Conservation (phyloP, 306 rosid species). For the Cucurbita maxima region DNA sequence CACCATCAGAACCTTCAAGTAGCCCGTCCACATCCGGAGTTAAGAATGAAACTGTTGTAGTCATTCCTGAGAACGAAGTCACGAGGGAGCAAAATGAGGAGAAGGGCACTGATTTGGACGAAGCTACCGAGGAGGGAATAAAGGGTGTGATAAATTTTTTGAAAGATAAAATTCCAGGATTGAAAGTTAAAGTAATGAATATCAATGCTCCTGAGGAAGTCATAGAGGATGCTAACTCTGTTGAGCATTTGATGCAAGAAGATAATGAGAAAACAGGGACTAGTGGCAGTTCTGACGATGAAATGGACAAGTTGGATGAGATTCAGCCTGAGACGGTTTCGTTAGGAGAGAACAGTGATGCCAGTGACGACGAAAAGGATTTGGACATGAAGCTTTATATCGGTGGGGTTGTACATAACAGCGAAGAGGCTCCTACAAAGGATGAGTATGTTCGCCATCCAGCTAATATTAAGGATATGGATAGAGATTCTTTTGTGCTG, state of each 20-base stretch:
- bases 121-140: slow-evolving; percentile 83
- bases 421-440: slow-evolving; percentile 55
- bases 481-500: slow-evolving; percentile 67
- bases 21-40: slow-evolving; percentile 43
- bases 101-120: slow-evolving; percentile 52
- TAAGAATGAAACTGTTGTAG: slow-evolving; percentile 42
- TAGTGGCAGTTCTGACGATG: slow-evolving; percentile 48
- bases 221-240: slow-evolving; percentile 41
- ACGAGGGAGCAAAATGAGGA: slow-evolving; percentile 51
- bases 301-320: slow-evolving; percentile 43
- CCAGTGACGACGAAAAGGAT: slow-evolving; percentile 53
- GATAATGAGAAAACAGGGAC: slow-evolving; percentile 35
- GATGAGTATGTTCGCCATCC: slow-evolving; percentile 72
- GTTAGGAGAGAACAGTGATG: slow-evolving; percentile 39
- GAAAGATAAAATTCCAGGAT: slow-evolving; percentile 89
- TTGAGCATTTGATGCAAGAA: slow-evolving; percentile 65
- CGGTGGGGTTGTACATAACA: slow-evolving; percentile 80
- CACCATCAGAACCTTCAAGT: slow-evolving; percentile 31
- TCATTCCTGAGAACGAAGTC: slow-evolving; percentile 38
- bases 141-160: slow-evolving; percentile 80
- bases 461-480: slow-evolving; percentile 67
- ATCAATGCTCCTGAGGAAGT: slow-evolving; percentile 49
- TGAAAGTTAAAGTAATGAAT: slow-evolving; percentile 78
- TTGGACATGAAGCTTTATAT: slow-evolving; percentile 76
- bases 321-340: slow-evolving; percentile 54